A percentile compares a stretch with the other conserved stretches of the same genome.
These are phyloP conservation scores for Ramaria sp. DNA, from an alignment of 768 basidiomycete species.

Conservation along the genomic window DNA sequence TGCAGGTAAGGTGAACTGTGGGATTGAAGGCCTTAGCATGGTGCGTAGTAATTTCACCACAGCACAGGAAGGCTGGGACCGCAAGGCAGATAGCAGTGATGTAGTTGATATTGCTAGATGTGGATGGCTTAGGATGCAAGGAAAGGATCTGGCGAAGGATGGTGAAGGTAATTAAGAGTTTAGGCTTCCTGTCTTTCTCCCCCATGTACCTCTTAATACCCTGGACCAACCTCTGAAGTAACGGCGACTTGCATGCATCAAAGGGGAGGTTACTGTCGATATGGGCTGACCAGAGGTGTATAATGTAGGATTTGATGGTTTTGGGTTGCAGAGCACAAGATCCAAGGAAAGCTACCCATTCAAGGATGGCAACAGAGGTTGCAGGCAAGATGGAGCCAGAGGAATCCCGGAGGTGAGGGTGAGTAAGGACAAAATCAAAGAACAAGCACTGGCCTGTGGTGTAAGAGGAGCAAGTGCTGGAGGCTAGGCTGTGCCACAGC, in stretches of 20 bases:
- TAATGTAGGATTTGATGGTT: too few species aligned
- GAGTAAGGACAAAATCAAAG: constrained; percentile 2
- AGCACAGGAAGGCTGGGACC: neutral
- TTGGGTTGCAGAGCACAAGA: too few species aligned
- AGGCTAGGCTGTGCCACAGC: constrained; percentile 23
- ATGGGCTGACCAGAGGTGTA: too few species aligned
- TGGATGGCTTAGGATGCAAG: neutral
- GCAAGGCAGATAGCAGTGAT: neutral
- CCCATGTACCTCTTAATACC: constrained; percentile 7
- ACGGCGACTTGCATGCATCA: too few species aligned
- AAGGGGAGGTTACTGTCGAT: too few species aligned
- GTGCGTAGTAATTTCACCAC: neutral
- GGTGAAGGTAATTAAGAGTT: constrained; percentile 19
- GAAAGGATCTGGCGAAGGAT: constrained; percentile 13
- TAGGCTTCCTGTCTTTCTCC: constrained; percentile 16
- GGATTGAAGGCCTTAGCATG: neutral
- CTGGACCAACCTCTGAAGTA: constrained; percentile 17
- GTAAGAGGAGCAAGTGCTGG: constrained; percentile 22
- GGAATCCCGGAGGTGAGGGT: constrained; percentile 13
- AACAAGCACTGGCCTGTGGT: constrained; percentile 22
- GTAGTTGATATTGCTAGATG: neutral
- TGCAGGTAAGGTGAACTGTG: neutral
- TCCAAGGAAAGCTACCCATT: too few species aligned
- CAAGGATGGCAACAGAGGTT: constrained; percentile 1
- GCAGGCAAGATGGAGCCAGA: constrained; percentile 8